phyloP scores from a whole-genome alignment of 2,329 filamentous ascomycete genomes.

The Alternaria gansuensis region DNA sequence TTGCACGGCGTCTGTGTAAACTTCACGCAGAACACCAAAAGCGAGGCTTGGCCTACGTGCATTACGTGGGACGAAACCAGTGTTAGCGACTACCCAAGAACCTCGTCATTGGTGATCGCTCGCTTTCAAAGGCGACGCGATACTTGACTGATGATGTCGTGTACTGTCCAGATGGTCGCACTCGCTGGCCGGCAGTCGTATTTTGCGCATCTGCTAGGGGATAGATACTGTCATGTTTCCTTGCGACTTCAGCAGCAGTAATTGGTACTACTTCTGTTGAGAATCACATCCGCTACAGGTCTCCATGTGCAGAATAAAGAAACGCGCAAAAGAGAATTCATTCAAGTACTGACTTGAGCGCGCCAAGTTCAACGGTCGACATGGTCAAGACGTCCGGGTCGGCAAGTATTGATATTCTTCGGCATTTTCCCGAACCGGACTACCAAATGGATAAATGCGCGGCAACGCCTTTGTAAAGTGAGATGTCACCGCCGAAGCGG shows the following conservation, averaged over 20 bases:
- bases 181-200: not conserved
- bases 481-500: constrained; percentile 6
- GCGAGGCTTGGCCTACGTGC: constrained; percentile 49
- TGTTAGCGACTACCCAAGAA: constrained; percentile 12
- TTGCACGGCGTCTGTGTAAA: constrained; percentile 34
- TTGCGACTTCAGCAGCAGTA: not conserved
- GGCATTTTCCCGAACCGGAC: constrained; percentile 1
- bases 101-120: constrained; percentile 5
- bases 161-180: not conserved
- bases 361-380: not conserved
- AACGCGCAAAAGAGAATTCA: not conserved
- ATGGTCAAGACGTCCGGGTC: not conserved
- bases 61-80: constrained; percentile 28
- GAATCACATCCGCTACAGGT: not conserved
- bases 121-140: not conserved
- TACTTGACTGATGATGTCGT: constrained; percentile 6
- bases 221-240: not conserved
- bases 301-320: not conserved
- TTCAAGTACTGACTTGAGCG: not conserved
- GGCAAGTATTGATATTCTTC: constrained; percentile 6
- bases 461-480: constrained; percentile 2
- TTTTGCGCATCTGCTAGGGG: not conserved
- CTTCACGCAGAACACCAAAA: constrained; percentile 34
- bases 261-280: not conserved
- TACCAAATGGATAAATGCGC: constrained; percentile 5